Conservation (phyloP, 768 basidiomycete genomes). For the Multifurca ochricompacta region DNA sequence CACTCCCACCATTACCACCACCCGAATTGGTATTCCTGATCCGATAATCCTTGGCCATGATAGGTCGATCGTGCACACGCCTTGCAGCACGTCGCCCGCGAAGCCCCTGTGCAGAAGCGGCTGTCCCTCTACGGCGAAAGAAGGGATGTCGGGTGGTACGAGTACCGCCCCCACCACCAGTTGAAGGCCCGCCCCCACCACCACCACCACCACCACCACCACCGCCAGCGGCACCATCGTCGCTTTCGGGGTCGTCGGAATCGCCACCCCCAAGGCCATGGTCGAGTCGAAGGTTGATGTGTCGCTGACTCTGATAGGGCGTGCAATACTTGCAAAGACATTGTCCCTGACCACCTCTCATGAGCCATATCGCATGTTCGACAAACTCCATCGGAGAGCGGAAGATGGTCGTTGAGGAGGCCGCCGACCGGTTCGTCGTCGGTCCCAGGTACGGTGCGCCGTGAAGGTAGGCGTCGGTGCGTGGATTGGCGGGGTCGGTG, state of each 20-base stretch:
- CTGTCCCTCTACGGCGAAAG: not conserved
- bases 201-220: not conserved
- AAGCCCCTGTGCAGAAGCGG: not conserved
- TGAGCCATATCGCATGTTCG: constrained; percentile 20
- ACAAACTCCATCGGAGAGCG: constrained; percentile 20
- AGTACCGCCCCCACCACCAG: not conserved
- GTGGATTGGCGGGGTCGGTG: constrained; percentile 6
- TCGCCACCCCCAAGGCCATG: not conserved
- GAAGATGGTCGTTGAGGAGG: not conserved
- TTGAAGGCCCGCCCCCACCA: not conserved
- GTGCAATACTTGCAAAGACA: constrained; percentile 11
- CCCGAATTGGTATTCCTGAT: not conserved
- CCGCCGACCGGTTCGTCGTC: not conserved
- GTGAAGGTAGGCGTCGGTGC: constrained; percentile 8
- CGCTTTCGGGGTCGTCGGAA: not conserved
- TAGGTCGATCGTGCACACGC: not conserved
- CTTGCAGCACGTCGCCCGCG: not conserved
- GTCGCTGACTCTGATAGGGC: not conserved
- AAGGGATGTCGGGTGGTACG: not conserved
- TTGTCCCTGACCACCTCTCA: not conserved
- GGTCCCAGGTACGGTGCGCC: not conserved
- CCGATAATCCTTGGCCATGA: constrained; percentile 10
- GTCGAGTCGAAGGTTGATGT: not conserved
- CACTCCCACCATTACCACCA: too few relatives aligned
- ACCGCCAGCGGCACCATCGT: not conserved